Evolutionary conservation across 371 early-diverging fungal species (phyloP), one percentile per base, ranked within the genome.

Genomic region (Coemansia sp.): DNA sequence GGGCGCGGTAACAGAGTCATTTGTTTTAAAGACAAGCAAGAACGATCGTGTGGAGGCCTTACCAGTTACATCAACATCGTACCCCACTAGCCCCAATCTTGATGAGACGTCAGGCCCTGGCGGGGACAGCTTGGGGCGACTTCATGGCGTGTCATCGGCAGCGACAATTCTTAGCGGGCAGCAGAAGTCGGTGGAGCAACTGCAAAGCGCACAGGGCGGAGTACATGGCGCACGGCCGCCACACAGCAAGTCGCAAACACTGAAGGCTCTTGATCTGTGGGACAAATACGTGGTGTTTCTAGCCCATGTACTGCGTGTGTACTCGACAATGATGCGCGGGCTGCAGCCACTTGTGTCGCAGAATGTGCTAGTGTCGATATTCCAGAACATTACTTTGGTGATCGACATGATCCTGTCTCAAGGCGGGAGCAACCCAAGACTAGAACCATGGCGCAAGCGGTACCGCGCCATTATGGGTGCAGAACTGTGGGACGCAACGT

Each of bases 371-470:
- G 5, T 39, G 3, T 4, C 29, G 3, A 51, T 73, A 15, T 44
- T 68, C n/a, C 28, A 48, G 8, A 41, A 44, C 1, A 48, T 68
- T 29, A 24, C 72, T 21, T 29, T 51, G 5, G 56, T 76, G 8
- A 68, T 69, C 8, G 77, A 76, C 52, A 63, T 76, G 73, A 52
- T 76, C 3, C 66, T 76, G 6, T 76, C 77, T 15, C 77, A 76
- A 41, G 63, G 68, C 6, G 73, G 77, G 13, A 32, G 46, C 40
- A 76, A 73, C 15, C 77, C 77, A n/a, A 41, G 65, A 11, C 48
- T 76, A 13, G 17, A 19, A 17, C 21, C 26, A 1, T 76, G 77
- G 77, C 19, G 24, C 4, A 40, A 58, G 11, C 60, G 56, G 17
- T 76, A 76, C 54, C 55, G 63, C 23, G 52, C 13, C 24, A 21